phyloP scores from a whole-genome alignment of 805 yeast genomes.

The Hagleromyces aurorensis region DNA sequence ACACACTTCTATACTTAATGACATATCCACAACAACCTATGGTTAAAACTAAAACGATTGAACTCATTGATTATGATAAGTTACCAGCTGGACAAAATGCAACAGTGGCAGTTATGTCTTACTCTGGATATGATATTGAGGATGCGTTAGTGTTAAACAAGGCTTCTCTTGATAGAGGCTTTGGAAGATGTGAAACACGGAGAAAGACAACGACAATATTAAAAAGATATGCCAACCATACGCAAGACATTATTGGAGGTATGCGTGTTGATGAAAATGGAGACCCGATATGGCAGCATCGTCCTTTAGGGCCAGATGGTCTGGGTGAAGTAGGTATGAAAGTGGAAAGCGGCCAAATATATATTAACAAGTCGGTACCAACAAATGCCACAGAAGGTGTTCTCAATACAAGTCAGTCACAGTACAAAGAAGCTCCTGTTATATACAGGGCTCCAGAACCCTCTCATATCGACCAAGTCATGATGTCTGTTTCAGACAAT shows the following conservation, averaged over 20 bases:
- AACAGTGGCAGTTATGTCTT: conserved; percentile 97
- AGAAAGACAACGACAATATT: conserved; percentile 84
- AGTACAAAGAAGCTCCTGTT: conserved; percentile 87
- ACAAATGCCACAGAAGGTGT: conserved; percentile 63
- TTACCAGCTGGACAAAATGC: conserved; percentile 99
- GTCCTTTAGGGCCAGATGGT: conserved; percentile 87
- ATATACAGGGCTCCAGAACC: conserved; percentile 93
- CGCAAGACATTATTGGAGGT: conserved; percentile 86
- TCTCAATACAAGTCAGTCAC: conserved; percentile 31
- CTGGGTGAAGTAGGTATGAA: conserved; percentile 91
- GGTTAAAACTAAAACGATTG: conserved; percentile 97
- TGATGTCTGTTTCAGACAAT: conserved; percentile 93
- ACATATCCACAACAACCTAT: conserved; percentile 99
- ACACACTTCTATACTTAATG: conserved; percentile 87
- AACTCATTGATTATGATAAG: conserved; percentile 89
- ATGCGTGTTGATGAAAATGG: conserved; percentile 79
- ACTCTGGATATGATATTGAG: conserved; percentile 98
- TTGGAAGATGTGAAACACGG: conserved; percentile 94
- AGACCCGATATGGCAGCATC: conserved; percentile 79
- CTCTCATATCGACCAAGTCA: conserved; percentile 90
- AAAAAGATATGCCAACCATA: conserved; percentile 89
- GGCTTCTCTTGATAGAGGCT: conserved; percentile 90
- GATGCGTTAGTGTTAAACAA: conserved; percentile 95
- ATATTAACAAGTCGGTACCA: conserved; percentile 89
- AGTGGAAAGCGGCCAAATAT: conserved; percentile 88